Evolutionary conservation across 2,329 filamentous ascomycete species (phyloP).

Genomic region (Calonectria pteridis): DNA sequence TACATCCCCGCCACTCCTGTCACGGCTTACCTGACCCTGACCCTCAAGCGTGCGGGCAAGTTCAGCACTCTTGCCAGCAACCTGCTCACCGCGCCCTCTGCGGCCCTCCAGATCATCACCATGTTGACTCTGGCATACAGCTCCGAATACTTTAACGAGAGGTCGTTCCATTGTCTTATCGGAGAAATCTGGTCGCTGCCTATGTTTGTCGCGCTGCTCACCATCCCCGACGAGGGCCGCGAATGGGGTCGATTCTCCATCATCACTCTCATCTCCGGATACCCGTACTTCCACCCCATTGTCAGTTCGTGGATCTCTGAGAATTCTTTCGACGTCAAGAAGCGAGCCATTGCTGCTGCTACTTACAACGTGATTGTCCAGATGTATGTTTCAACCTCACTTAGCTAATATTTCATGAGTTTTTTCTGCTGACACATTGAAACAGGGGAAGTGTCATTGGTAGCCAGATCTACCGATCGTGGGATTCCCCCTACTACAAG

Average conservation of each 20-base stretch:
- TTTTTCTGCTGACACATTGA: constrained; percentile 13
- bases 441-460: constrained; percentile 55
- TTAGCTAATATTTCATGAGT: accelerated
- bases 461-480: constrained; percentile 62
- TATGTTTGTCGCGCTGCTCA: constrained; percentile 63
- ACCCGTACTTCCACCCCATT: constrained; percentile 71
- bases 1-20: constrained; percentile 64
- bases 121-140: constrained; percentile 66
- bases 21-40: constrained; percentile 66
- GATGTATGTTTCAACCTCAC: constrained; percentile 41
- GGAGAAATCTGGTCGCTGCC: constrained; percentile 66
- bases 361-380: constrained; percentile 63
- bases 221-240: constrained; percentile 60
- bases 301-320: constrained; percentile 63
- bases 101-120: constrained; percentile 67
- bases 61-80: constrained; percentile 72
- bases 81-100: constrained; percentile 72
- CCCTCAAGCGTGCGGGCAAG: constrained; percentile 64
- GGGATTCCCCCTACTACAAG: constrained; percentile 69
- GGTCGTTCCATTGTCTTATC: constrained; percentile 65
- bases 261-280: constrained; percentile 65
- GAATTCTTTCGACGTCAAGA: constrained; percentile 63
- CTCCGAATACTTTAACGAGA: constrained; percentile 67
- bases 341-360: constrained; percentile 60
- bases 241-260: constrained; percentile 66